Percentiles rank a stretch among this genome's conserved stretches.
Evolutionary conservation across 1,284 basidiomycete species (phyloP).

Genomic region (Gymnopus androsaceus): DNA sequence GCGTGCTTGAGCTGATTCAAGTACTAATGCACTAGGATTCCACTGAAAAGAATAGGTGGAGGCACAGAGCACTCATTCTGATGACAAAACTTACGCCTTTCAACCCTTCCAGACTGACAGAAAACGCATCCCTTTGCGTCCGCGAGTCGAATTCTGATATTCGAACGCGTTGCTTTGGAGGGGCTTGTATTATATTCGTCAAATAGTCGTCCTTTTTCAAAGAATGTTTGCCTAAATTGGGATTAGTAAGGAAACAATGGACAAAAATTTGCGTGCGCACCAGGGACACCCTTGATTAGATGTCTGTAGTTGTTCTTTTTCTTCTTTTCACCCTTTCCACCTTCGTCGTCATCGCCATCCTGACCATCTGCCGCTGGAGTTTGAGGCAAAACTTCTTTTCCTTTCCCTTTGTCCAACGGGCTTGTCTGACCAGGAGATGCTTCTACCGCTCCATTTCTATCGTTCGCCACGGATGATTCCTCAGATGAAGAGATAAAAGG

Average conservation of each 20-base stretch:
- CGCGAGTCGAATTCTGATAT: slow-evolving; percentile 66
- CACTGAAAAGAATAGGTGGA: slow-evolving; percentile 48
- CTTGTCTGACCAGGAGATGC: slow-evolving; percentile 17
- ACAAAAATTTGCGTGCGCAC: slow-evolving; percentile 40
- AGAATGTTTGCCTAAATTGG: slow-evolving; percentile 68
- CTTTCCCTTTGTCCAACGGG: slow-evolving; percentile 62
- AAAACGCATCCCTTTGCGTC: slow-evolving; percentile 72
- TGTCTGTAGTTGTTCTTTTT: slow-evolving; percentile 77
- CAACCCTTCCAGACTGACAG: slow-evolving; percentile 70
- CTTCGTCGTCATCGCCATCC: slow-evolving; percentile 60
- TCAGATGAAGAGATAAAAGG: slow-evolving; percentile 37
- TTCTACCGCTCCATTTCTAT: slow-evolving; percentile 25
- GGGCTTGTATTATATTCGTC: slow-evolving; percentile 61
- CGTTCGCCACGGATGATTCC: slow-evolving; percentile 25
- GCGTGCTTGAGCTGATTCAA: slow-evolving; percentile 72
- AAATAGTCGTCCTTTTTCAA: slow-evolving; percentile 79
- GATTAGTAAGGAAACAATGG: slow-evolving; percentile 17
- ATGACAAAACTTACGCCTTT: slow-evolving; percentile 63
- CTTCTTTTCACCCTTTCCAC: slow-evolving; percentile 74
- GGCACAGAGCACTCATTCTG: slow-evolving; percentile 18
- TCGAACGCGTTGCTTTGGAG: slow-evolving; percentile 68
- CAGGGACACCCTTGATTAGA: slow-evolving; percentile 74
- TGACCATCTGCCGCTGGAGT: slow-evolving; percentile 42
- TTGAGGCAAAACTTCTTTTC: slow-evolving; percentile 52
- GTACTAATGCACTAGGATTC: slow-evolving; percentile 64